Conservation (phyloP, 768 basidiomycete genomes). For the Suillus occidentalis region DNA sequence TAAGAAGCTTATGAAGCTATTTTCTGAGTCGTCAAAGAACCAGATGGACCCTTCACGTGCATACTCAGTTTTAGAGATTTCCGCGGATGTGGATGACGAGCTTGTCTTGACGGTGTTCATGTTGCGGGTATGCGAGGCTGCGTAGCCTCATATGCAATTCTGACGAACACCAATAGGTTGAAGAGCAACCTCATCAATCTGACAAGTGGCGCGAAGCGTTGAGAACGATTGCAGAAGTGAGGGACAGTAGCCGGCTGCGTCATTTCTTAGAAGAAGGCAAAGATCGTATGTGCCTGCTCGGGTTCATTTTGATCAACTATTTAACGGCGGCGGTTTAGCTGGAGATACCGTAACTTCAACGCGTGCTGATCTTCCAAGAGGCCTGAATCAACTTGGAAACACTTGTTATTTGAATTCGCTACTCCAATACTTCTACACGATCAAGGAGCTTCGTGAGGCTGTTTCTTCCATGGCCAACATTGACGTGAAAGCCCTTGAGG, state of each 20-base stretch:
- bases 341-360: slow-evolving; percentile 58
- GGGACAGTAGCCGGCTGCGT: slow-evolving; percentile 70
- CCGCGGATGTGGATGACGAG: slow-evolving; percentile 70
- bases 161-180: slow-evolving; percentile 46
- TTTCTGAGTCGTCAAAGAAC: slow-evolving; percentile 54
- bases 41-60: slow-evolving; percentile 71
- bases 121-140: slow-evolving; percentile 55
- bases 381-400: slow-evolving; percentile 86
- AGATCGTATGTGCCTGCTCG: slow-evolving; percentile 63
- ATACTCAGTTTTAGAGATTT: slow-evolving; percentile 68
- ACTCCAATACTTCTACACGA: slow-evolving; percentile 94
- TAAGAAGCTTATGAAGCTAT: slow-evolving; percentile 44
- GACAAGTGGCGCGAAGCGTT: slow-evolving; percentile 77
- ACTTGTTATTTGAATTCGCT: slow-evolving; percentile 87
- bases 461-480: slow-evolving; percentile 59
- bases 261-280: slow-evolving; percentile 63
- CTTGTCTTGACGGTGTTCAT: slow-evolving; percentile 72
- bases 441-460: slow-evolving; percentile 81
- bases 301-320: neutral
- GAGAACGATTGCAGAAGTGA: slow-evolving; percentile 67
- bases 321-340: slow-evolving; percentile 40
- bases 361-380: slow-evolving; percentile 73
- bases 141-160: slow-evolving; percentile 5
- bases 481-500: slow-evolving; percentile 55
- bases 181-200: slow-evolving; percentile 65